A percentile compares a stretch with the other conserved stretches of the same genome.
These are phyloP conservation scores for Chaetomium olivaceum DNA, from an alignment of 2,329 filamentous ascomycete species.

Conservation along the genomic window DNA sequence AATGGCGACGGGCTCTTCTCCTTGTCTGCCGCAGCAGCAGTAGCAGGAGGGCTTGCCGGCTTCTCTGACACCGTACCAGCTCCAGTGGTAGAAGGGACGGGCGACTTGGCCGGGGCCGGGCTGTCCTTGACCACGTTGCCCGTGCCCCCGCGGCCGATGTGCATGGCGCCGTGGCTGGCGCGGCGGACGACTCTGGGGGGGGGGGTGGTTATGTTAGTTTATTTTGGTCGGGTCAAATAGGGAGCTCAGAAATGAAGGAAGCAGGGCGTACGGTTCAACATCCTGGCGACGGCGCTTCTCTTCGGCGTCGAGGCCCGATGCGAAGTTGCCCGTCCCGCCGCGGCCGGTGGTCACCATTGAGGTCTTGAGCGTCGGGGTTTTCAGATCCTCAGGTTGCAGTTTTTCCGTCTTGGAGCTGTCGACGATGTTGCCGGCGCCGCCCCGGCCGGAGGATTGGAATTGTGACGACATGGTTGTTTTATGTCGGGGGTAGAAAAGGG, in stretches of 20 bases:
- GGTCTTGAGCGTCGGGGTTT: constrained; percentile 80
- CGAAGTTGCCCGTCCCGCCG: constrained; percentile 87
- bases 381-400: constrained; percentile 63
- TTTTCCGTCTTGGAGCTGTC: constrained; percentile 50
- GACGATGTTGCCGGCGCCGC: constrained; percentile 75
- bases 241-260: no score
- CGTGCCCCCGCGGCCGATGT: constrained; percentile 73
- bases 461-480: constrained; percentile 41
- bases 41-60: neutral
- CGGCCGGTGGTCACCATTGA: constrained; percentile 87
- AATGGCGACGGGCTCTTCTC: constrained; percentile 39
- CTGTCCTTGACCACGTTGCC: constrained; percentile 66
- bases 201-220: neutral
- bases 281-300: constrained; percentile 82
- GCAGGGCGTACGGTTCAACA: constrained; percentile 63
- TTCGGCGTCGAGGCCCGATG: constrained; percentile 66
- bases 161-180: constrained; percentile 58
- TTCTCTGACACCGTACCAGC: neutral
- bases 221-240: neutral
- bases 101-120: constrained; percentile 34
- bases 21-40: neutral
- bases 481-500: neutral
- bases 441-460: constrained; percentile 69
- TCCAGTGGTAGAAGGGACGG: neutral
- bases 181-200: constrained; percentile 56